Base-by-base conservation (phyloP, 75 land plant species). In the Selaginella moellendorffii region DNA sequence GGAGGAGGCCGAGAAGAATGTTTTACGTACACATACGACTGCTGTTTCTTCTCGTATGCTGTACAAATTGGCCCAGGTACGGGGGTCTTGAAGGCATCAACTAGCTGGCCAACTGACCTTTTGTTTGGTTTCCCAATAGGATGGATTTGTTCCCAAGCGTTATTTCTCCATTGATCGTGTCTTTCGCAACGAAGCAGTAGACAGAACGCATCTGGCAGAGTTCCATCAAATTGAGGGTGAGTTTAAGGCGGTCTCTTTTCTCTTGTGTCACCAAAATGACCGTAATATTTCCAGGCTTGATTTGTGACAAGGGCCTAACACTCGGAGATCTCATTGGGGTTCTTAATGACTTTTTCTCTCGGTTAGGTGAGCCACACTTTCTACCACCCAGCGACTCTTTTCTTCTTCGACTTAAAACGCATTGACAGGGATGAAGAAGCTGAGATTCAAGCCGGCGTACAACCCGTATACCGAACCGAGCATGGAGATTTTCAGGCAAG, bases 381-480 rank as follows among this genome's bases (percentile, higher is more conserved):
- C n/a, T n/a, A n/a, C n/a, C n/a, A n/a, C n/a, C n/a, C n/a, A n/a
- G n/a, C n/a, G n/a, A n/a, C n/a, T n/a, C n/a, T n/a, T n/a, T n/a
- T n/a, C n/a, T n/a, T n/a, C n/a, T n/a, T n/a, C n/a, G n/a, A n/a
- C 51, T 46, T 46, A 10, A 10, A 46, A 46, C 18, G 61, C 30
- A 28, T 21, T 28, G 67, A 31, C 74, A 91, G 97, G 97, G 12
- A 87, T 91, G 81, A 81, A 80, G 24, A 81, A 92, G 69, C 67
- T 92, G 30, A 72, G 80, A 12, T 92, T 92, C 78, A 92, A 92
- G 68, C 97, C 97, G 61, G 97, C 97, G 28, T 92, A 88, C 67
- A 92, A 92, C 65, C 97, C 97, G 28, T 91, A 91, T 26, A 91
- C 97, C 1, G 95, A 88, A 65, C 97, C 97, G n/a, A 92, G 97